Percentiles rank a stretch among this genome's conserved stretches.
phyloP scores from a whole-genome alignment of 768 basidiomycete species.

The Termitomyces sp. region DNA sequence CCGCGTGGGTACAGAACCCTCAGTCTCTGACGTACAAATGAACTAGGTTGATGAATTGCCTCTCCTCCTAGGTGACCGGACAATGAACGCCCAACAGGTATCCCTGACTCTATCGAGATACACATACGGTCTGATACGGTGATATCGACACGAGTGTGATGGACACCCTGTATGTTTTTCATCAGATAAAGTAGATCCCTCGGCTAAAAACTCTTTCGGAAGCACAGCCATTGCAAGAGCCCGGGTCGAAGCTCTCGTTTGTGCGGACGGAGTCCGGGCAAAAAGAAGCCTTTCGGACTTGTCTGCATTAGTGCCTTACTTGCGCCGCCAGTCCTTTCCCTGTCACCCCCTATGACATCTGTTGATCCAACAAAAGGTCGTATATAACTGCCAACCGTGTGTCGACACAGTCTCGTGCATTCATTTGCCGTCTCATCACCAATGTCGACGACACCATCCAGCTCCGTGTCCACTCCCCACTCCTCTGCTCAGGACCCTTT shows the following conservation, averaged over 20 bases:
- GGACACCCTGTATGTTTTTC: conserved; percentile 2
- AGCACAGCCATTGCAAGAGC: not conserved
- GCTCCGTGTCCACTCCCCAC: conserved; percentile 11
- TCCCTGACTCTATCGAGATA: not conserved
- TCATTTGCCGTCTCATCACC: not conserved
- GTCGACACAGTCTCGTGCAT: not conserved
- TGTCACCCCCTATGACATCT: conserved; percentile 13
- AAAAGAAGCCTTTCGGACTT: conserved; percentile 2
- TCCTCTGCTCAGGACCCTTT: conserved; percentile 27
- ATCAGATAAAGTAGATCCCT: not conserved
- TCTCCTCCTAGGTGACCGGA: not conserved
- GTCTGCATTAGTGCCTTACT: conserved; percentile 3
- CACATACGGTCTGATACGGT: too few species aligned
- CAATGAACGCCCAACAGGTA: not conserved
- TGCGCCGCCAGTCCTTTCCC: not conserved
- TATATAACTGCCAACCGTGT: conserved; percentile 8
- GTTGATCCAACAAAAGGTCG: not conserved
- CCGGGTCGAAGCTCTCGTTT: not conserved
- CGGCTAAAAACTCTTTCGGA: not conserved
- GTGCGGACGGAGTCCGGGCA: conserved; percentile 1
- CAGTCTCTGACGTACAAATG: conserved; percentile 6
- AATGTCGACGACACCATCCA: conserved; percentile 5
- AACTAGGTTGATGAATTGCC: not conserved
- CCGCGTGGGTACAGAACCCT: not conserved
- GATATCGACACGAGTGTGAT: not conserved